Evolutionary conservation across 768 basidiomycete species (phyloP).

Genomic region (Cystobasidium onofrii): DNA sequence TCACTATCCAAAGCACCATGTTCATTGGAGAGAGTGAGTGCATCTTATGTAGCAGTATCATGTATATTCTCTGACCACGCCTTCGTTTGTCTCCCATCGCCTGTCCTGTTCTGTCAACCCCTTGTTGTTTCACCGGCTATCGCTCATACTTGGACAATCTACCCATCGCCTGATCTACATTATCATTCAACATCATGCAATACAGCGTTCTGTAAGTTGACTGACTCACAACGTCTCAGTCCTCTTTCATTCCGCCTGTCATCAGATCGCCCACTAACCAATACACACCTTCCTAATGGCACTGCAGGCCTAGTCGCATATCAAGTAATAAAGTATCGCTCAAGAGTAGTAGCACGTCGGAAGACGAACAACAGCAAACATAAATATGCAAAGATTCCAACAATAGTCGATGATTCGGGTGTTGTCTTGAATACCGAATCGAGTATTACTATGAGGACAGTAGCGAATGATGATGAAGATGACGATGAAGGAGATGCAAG

Average conservation of each 20-base stretch:
- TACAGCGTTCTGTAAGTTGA: conserved; percentile 11
- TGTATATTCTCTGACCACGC: no score
- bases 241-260: no score
- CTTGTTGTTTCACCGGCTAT: background rate
- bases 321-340: background rate
- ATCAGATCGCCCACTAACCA: no score
- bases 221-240: background rate
- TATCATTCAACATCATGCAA: background rate
- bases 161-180: no score
- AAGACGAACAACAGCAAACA: background rate
- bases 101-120: no score
- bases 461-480: background rate
- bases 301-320: conserved; percentile 24
- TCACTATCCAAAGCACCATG: background rate
- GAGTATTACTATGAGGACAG: conserved; percentile 17
- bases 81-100: no score
- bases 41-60: no score
- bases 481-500: conserved; percentile 3
- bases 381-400: background rate
- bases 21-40: conserved; percentile 21
- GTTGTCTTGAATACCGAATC: conserved; percentile 19
- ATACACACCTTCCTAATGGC: background rate
- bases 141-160: no score
- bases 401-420: conserved; percentile 21
- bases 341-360: background rate